A percentile compares a stretch with the other conserved stretches of the same genome.
Evolutionary conservation across 345 rosid genomes (phyloP).

Genomic region (Corchorus olitorius): DNA sequence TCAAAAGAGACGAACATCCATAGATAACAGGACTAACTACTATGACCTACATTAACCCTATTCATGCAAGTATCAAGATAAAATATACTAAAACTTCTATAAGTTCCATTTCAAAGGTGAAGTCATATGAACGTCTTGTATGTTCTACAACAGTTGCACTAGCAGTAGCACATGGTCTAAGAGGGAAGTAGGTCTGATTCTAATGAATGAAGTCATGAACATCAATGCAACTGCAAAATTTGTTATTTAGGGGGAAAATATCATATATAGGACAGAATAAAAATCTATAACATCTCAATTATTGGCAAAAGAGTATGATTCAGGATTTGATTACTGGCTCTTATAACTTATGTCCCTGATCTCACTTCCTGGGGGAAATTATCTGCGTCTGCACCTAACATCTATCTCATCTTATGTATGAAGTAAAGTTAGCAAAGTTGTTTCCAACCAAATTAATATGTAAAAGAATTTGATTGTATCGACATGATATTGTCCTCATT

Average conservation of each 20-base stretch:
- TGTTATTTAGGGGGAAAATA: too few relatives aligned
- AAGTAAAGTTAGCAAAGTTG: background rate
- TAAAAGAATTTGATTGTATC: background rate
- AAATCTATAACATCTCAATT: background rate
- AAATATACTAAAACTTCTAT: background rate
- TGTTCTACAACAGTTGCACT: background rate
- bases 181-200: background rate
- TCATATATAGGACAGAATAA: background rate
- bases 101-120: background rate
- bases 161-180: background rate
- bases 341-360: background rate
- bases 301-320: background rate
- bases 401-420: background rate
- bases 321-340: background rate
- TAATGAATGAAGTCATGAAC: too few relatives aligned
- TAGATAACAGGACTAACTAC: conserved; percentile 9
- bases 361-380: background rate
- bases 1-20: background rate
- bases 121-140: background rate
- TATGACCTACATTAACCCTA: background rate
- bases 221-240: background rate
- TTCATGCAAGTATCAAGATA: background rate
- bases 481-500: background rate
- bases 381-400: background rate
- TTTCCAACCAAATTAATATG: background rate